These are phyloP conservation scores for Colletotrichum orbiculare DNA, from an alignment of 2,329 filamentous ascomycete species.

Conservation along the genomic window DNA sequence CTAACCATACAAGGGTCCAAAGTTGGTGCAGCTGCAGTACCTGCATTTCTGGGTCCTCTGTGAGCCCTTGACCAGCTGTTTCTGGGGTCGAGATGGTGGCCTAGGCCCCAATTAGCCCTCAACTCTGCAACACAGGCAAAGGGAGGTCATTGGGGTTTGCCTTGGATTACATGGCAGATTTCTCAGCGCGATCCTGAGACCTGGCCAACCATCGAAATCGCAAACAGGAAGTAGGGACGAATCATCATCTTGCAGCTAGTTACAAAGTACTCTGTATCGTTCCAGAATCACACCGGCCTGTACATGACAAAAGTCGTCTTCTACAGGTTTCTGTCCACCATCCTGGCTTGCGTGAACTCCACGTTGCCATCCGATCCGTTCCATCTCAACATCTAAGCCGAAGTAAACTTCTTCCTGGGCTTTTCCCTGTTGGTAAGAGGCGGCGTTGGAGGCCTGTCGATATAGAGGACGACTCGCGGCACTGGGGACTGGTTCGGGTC, in stretches of 20 bases:
- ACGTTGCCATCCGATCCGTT: conserved; percentile 20
- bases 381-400: conserved; percentile 8
- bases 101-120: neutral
- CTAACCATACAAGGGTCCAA: neutral
- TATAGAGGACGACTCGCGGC: neutral
- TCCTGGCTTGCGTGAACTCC: conserved; percentile 1
- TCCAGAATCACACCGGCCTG: too few relatives aligned
- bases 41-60: too few relatives aligned
- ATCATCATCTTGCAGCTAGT: too few relatives aligned
- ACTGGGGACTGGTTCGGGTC: too few relatives aligned
- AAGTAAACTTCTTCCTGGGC: conserved; percentile 1
- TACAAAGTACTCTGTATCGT: too few relatives aligned
- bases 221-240: neutral
- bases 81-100: neutral
- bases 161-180: too few relatives aligned
- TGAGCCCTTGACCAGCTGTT: neutral
- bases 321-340: conserved; percentile 5
- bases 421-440: conserved; percentile 6
- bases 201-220: neutral
- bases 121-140: neutral
- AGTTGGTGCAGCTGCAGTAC: too few relatives aligned
- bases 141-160: too few relatives aligned
- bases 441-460: neutral
- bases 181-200: neutral
- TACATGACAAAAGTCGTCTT: conserved; percentile 4